Percentiles rank a stretch among this genome's conserved stretches.
Conservation (phyloP, 805 yeast species). For the Cyberlindnera sargentensis region DNA sequence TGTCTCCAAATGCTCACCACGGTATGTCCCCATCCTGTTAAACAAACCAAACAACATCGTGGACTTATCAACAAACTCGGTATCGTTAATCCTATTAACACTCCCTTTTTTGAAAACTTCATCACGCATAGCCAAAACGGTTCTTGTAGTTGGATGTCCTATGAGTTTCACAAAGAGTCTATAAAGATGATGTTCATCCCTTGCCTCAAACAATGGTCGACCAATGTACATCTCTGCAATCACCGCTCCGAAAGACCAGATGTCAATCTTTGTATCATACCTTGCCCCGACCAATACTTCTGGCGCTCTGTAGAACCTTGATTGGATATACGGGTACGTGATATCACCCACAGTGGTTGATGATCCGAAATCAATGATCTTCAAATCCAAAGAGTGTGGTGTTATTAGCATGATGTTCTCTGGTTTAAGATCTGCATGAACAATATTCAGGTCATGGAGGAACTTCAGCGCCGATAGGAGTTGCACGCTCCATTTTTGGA, state of each 20-base stretch:
- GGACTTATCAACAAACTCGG: slow-evolving; percentile 15
- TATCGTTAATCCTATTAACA: slow-evolving; percentile 19
- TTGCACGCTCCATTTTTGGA: slow-evolving; percentile 44
- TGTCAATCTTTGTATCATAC: slow-evolving; percentile 76
- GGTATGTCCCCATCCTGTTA: slow-evolving; percentile 22
- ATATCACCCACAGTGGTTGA: slow-evolving; percentile 55
- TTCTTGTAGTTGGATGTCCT: slow-evolving; percentile 65
- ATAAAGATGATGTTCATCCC: slow-evolving; percentile 74
- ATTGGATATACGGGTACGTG: slow-evolving; percentile 79
- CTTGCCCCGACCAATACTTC: slow-evolving; percentile 65
- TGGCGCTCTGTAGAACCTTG: slow-evolving; percentile 74
- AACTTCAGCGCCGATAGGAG: slow-evolving; percentile 52
- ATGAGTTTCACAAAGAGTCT: slow-evolving; percentile 65
- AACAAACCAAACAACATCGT: slow-evolving; percentile 34
- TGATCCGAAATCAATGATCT: slow-evolving; percentile 78
- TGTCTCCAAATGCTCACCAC: slow-evolving; percentile 6
- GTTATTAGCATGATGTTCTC: slow-evolving; percentile 64
- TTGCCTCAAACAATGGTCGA: slow-evolving; percentile 77
- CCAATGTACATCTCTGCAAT: slow-evolving; percentile 87
- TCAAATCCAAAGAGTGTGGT: slow-evolving; percentile 40
- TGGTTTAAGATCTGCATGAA: slow-evolving; percentile 85
- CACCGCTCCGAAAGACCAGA: slow-evolving; percentile 89
- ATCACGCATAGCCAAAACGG: slow-evolving; percentile 33
- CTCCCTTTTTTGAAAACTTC: slow-evolving; percentile 31
- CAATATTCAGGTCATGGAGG: slow-evolving; percentile 48